These are phyloP conservation scores for Quambalaria eucalypti DNA, from an alignment of 1,284 basidiomycete genomes.

Conservation along the genomic window DNA sequence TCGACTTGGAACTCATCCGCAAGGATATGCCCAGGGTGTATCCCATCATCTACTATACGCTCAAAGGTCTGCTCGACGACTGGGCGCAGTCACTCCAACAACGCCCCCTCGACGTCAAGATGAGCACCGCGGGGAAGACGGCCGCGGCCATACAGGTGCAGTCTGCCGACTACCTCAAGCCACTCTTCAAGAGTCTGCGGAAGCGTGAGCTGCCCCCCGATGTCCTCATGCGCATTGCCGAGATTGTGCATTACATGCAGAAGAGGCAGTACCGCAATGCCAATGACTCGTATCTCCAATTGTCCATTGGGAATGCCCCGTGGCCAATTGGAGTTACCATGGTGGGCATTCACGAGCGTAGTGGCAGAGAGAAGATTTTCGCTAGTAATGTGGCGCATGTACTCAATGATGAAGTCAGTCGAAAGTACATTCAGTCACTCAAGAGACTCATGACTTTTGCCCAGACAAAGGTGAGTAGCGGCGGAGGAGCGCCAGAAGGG, in stretches of 20 bases:
- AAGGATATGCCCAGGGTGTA: slow-evolving; percentile 91
- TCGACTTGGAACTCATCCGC: slow-evolving; percentile 64
- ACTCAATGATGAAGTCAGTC: slow-evolving; percentile 92
- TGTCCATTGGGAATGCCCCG: slow-evolving; percentile 95
- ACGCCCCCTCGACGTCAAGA: slow-evolving; percentile 65
- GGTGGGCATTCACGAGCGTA: slow-evolving; percentile 97
- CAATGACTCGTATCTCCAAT: slow-evolving; percentile 89
- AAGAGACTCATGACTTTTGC: slow-evolving; percentile 59
- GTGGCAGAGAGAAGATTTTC: slow-evolving; percentile 91
- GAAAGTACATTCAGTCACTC: slow-evolving; percentile 96
- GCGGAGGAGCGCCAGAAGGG: background rate
- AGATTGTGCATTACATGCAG: slow-evolving; percentile 95
- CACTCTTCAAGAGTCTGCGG: slow-evolving; percentile 80
- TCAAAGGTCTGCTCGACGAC: slow-evolving; percentile 80
- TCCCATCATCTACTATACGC: slow-evolving; percentile 90
- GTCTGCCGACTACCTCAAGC: slow-evolving; percentile 91
- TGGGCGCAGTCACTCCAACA: slow-evolving; percentile 92
- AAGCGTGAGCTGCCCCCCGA: slow-evolving; percentile 72
- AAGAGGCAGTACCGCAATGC: slow-evolving; percentile 84
- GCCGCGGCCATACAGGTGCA: slow-evolving; percentile 92
- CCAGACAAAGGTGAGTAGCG: slow-evolving; percentile 21
- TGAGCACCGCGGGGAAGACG: slow-evolving; percentile 79
- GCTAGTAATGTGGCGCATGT: slow-evolving; percentile 91
- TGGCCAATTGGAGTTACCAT: slow-evolving; percentile 99
- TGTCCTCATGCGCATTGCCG: slow-evolving; percentile 77